Base-by-base conservation (phyloP, 768 basidiomycete species). In the Termitomyces sp. region DNA sequence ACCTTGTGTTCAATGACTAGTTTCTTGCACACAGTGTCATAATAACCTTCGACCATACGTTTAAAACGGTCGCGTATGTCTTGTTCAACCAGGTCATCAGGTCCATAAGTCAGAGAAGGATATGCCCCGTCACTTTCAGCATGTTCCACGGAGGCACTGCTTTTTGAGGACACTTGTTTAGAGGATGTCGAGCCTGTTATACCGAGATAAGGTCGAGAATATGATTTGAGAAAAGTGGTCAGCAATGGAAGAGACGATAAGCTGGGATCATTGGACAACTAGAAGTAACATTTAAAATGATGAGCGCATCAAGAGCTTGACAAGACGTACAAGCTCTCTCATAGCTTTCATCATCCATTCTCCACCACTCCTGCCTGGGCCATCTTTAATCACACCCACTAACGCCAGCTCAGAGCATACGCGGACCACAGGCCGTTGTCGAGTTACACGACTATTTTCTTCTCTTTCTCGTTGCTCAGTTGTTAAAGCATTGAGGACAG, bases 391-490 rank as follows among this genome's bases (percentile, higher is more conserved):
- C 50, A 95, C 76, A 8, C 90, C 92, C 1, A 97, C 87, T 22
- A 97, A 75, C 10, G 92, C 94, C 41, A 98, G 77, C 71, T 99
- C 97, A 1, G 92, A 85, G 63, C 91, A 90, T 20, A 98, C 85
- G 44, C 95, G 82, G 56, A 98, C 73, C 32, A 94, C 75, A 2
- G 92, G 92, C 22, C 97, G 81, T 69, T 98, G 94, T 48, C 89
- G 86, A 6, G 82, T 65, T 27, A 99, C 74, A 26, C 97, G 81
- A 9, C 84, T 74, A 49, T 82, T 75, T 61, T 98, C 95, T 60
- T 99, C 97, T 72, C 93, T 96, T 68, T 99, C 97, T 48, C 88
- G 84, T 64, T 94, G 94, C 65, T 94, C 93, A 0, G 79, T 76
- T 3, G 81, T 73, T 47, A 92, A 68, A 5, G 77, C 69, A n/a